phyloP scores from a whole-genome alignment of 495 filamentous ascomycete species.

The Saxispiralis lemnorum region DNA sequence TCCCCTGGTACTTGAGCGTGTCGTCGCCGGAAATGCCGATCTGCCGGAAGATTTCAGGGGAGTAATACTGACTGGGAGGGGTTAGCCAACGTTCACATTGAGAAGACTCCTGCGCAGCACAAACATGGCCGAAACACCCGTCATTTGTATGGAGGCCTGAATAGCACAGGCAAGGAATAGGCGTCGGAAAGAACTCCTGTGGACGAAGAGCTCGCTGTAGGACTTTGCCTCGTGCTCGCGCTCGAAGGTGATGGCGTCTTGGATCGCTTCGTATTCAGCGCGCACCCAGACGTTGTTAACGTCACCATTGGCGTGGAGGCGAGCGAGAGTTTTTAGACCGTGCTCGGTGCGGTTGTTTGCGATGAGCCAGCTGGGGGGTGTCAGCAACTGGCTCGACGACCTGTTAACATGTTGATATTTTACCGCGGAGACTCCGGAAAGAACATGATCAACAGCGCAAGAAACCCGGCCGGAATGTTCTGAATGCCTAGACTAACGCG shows the following conservation, averaged over 20 bases:
- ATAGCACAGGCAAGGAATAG: conserved; percentile 49
- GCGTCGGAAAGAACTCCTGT: conserved; percentile 46
- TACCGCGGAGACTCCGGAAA: conserved; percentile 36
- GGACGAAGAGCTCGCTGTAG: conserved; percentile 46
- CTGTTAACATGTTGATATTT: neutral
- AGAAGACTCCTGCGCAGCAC: too few species aligned
- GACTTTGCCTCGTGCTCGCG: conserved; percentile 51
- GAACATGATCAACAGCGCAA: conserved; percentile 37
- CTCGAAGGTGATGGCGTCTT: conserved; percentile 38
- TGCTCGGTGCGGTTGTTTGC: conserved; percentile 33
- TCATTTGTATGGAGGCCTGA: conserved; percentile 56
- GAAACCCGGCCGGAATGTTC: conserved; percentile 37
- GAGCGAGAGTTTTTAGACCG: conserved; percentile 39
- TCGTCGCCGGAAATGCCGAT: conserved; percentile 47
- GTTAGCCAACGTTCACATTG: too few species aligned
- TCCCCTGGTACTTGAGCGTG: conserved; percentile 56
- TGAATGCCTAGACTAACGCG: conserved; percentile 40
- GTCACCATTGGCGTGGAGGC: conserved; percentile 41
- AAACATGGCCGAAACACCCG: conserved; percentile 55
- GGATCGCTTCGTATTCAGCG: conserved; percentile 49
- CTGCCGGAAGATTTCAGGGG: conserved; percentile 40
- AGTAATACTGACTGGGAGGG: conserved; percentile 62
- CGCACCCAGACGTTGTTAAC: conserved; percentile 42
- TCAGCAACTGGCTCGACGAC: neutral
- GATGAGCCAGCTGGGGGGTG: conserved; percentile 37